These are phyloP conservation scores for Peniophora sp. DNA, from an alignment of 1,284 basidiomycete species.

Conservation along the genomic window DNA sequence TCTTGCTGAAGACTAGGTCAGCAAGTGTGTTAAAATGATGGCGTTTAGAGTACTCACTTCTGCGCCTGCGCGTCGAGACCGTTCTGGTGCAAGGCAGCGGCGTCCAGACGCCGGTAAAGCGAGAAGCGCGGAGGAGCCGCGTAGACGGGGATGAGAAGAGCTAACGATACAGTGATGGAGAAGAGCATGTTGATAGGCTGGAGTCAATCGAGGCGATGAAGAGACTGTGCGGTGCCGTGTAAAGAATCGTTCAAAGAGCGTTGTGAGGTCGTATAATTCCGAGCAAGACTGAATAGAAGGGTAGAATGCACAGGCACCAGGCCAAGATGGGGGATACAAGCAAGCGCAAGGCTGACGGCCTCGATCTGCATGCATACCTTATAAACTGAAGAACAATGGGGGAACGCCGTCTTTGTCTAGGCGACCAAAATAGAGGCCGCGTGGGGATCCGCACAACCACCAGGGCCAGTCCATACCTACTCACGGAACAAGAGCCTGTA, in stretches of 20 bases:
- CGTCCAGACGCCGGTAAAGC: slow-evolving; percentile 22
- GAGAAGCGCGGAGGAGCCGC: slow-evolving; percentile 27
- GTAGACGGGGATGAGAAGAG: slow-evolving; percentile 25
- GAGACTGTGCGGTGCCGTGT: slow-evolving; percentile 9
- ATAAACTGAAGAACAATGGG: neutral
- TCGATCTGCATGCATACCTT: neutral
- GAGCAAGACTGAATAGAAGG: slow-evolving; percentile 11
- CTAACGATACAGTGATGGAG: slow-evolving; percentile 17
- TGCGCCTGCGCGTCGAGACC: slow-evolving; percentile 44
- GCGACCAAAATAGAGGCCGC: too few relatives aligned
- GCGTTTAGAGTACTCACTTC: slow-evolving; percentile 37
- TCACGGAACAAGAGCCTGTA: too few relatives aligned
- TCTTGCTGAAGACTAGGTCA: slow-evolving; percentile 24
- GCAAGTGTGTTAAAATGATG: slow-evolving; percentile 1
- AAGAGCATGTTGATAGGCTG: slow-evolving; percentile 17
- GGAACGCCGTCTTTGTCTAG: too few relatives aligned
- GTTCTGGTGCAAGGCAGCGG: slow-evolving; percentile 35
- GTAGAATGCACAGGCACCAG: slow-evolving; percentile 8
- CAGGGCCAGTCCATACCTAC: too few relatives aligned
- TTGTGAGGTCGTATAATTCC: slow-evolving; percentile 2
- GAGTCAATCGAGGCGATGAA: slow-evolving; percentile 1
- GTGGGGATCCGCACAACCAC: too few relatives aligned
- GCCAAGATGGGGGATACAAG: slow-evolving; percentile 5
- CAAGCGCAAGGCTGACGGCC: neutral
- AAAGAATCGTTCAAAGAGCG: slow-evolving; percentile 7